A percentile compares a stretch with the other conserved stretches of the same genome.
Conservation (phyloP, 2,329 filamentous ascomycete species). For the Clathrospora elynae region DNA sequence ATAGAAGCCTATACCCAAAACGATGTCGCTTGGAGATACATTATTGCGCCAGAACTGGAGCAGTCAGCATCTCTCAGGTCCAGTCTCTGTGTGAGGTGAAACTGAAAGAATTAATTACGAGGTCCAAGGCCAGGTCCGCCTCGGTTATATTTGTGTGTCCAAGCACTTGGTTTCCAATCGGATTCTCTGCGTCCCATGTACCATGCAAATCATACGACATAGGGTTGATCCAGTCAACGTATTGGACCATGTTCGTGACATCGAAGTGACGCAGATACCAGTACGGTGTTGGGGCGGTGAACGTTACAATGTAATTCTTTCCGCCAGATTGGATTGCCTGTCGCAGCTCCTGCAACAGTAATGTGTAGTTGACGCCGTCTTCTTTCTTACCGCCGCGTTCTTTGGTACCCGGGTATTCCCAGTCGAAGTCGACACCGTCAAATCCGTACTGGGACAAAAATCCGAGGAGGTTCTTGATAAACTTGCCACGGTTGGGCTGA, state of each 20-base stretch:
- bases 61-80: too few relatives aligned
- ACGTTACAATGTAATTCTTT: conserved; percentile 6
- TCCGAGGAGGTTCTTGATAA: conserved; percentile 42
- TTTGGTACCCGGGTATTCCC: conserved; percentile 24
- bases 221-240: conserved; percentile 51
- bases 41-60: conserved; percentile 56
- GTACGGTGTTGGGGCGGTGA: conserved; percentile 25
- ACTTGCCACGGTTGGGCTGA: conserved; percentile 28
- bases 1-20: conserved; percentile 55
- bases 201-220: conserved; percentile 57
- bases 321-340: not conserved
- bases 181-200: conserved; percentile 44
- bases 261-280: conserved; percentile 37
- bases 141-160: conserved; percentile 56
- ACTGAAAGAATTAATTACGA: too few relatives aligned
- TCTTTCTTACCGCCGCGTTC: conserved; percentile 46
- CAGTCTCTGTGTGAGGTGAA: too few relatives aligned
- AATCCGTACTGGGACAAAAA: conserved; percentile 52
- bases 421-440: conserved; percentile 55
- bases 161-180: conserved; percentile 31
- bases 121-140: conserved; percentile 48
- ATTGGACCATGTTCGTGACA: conserved; percentile 14
- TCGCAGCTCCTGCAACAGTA: not conserved
- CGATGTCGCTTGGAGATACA: conserved; percentile 49
- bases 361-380: conserved; percentile 35